Evolutionary conservation across 2,329 filamentous ascomycete genomes (phyloP).

Genomic region (Madurella mycetomatis): DNA sequence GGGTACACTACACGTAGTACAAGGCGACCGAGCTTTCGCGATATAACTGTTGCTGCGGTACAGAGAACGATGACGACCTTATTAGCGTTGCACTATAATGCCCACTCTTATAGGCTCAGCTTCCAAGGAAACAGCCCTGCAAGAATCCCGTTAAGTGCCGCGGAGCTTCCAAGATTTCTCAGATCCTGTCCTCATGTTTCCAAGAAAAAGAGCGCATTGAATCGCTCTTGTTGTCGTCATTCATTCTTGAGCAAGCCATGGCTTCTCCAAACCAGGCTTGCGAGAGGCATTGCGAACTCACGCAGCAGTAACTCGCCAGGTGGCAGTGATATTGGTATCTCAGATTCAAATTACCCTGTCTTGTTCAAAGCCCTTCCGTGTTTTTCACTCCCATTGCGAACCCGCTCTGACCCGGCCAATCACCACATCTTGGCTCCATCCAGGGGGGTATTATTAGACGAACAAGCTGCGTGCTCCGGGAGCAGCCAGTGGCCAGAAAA

Average conservation of each 20-base stretch:
- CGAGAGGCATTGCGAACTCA: not conserved
- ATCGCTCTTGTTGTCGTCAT: not conserved
- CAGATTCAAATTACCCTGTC: not conserved
- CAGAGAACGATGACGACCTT: not conserved
- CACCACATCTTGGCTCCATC: too few relatives aligned
- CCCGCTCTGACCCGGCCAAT: too few relatives aligned
- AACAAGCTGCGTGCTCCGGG: not conserved
- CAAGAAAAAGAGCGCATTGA: not conserved
- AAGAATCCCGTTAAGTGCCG: not conserved
- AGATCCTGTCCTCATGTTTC: not conserved
- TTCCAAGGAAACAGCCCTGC: not conserved
- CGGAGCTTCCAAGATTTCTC: not conserved
- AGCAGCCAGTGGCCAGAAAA: not conserved
- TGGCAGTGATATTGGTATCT: not conserved
- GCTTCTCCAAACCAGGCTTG: not conserved
- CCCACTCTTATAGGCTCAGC: not conserved
- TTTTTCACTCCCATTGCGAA: not conserved
- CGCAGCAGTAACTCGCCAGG: not conserved
- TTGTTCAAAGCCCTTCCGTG: not conserved
- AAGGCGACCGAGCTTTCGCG: too few relatives aligned
- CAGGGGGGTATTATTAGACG: not conserved
- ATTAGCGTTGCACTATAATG: not conserved
- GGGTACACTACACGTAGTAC: too few relatives aligned
- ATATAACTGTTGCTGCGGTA: too few relatives aligned
- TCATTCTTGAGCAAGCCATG: not conserved